A percentile compares a stretch with the other conserved stretches of the same genome.
phyloP scores from a whole-genome alignment of 257 asterid species.

The Lantana camara region DNA sequence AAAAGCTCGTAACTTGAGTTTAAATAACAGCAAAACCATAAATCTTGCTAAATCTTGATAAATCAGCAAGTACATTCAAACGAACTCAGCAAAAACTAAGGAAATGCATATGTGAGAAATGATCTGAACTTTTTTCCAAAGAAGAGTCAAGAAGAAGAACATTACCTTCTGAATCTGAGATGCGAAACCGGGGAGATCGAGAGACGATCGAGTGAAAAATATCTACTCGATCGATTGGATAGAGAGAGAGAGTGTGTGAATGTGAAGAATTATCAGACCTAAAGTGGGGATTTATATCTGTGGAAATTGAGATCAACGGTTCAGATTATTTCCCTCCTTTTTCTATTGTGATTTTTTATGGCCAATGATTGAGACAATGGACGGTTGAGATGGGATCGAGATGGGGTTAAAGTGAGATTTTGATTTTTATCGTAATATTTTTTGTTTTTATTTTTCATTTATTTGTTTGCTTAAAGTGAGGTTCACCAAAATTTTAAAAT shows the following conservation, averaged over 20 bases:
- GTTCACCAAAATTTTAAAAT: too few relatives aligned
- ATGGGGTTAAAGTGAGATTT: constrained; percentile 16
- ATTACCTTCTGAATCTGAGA: constrained; percentile 30
- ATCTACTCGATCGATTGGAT: constrained; percentile 32
- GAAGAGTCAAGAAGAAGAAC: neutral
- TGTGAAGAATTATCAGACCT: constrained; percentile 28
- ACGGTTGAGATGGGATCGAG: constrained; percentile 34
- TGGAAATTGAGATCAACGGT: constrained; percentile 38
- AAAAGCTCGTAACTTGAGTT: neutral
- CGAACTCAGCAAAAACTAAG: neutral
- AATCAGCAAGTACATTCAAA: neutral
- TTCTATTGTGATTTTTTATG: constrained; percentile 3
- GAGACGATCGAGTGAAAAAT: constrained; percentile 30
- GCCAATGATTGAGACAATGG: constrained; percentile 26
- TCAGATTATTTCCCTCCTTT: constrained; percentile 50
- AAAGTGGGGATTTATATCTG: constrained; percentile 35
- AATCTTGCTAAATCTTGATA: too few relatives aligned
- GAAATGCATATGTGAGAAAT: constrained; percentile 7
- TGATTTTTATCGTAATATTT: neutral
- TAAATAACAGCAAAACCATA: neutral
- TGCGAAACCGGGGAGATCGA: neutral
- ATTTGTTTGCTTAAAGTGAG: too few relatives aligned
- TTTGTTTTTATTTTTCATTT: too few relatives aligned
- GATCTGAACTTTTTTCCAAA: constrained; percentile 12
- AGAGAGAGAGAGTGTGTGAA: constrained; percentile 10